Evolutionary conservation across 2,329 filamentous ascomycete genomes (phyloP).

Genomic region (Graphilbum sp.): DNA sequence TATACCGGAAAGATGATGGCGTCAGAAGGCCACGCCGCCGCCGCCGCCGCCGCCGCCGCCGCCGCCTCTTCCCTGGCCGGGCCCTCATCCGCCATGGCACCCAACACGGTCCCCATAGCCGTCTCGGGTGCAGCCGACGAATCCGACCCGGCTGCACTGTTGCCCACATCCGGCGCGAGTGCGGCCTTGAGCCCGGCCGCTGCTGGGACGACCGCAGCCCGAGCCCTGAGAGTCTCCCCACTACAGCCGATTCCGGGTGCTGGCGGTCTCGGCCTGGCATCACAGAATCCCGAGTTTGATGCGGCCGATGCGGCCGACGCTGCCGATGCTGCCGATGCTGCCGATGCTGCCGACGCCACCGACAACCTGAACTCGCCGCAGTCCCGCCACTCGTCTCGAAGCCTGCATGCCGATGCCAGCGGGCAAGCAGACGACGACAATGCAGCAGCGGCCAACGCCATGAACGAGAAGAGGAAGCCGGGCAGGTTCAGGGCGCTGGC

Average conservation of each 20-base stretch:
- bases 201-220: conserved; percentile 1
- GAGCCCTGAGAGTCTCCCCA: conserved; percentile 3
- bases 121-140: no score
- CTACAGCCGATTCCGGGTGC: conserved; percentile 30
- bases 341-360: no score
- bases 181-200: no score
- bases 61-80: background rate
- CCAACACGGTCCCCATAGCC: background rate
- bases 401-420: conserved; percentile 31
- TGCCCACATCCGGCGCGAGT: no score
- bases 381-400: conserved; percentile 35
- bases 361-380: conserved; percentile 34
- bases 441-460: conserved; percentile 24
- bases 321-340: no score
- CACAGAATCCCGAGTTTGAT: conserved; percentile 45
- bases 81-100: background rate
- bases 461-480: conserved; percentile 33
- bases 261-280: conserved; percentile 43
- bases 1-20: conserved; percentile 35
- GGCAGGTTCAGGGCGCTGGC: conserved; percentile 38
- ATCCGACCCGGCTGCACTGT: background rate
- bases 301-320: no score
- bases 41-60: background rate
- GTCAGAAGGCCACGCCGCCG: no score
- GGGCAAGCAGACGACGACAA: conserved; percentile 39